Evolutionary conservation across 1,139 yeast species (phyloP), one percentile per base, ranked within the genome.

Genomic region (Geotrichum siamense): DNA sequence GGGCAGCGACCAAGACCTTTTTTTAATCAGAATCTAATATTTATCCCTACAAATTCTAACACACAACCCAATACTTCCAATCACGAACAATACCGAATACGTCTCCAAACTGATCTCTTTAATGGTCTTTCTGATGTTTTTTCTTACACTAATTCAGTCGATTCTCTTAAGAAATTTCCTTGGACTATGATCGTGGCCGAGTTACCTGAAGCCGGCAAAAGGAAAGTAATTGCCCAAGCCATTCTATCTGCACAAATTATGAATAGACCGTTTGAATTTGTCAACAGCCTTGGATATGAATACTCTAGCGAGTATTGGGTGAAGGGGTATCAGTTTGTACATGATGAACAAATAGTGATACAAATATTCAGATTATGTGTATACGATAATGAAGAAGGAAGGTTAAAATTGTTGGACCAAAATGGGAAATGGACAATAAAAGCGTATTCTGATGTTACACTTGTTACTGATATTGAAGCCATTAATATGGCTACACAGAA

Each of bases 171-270:
- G 25, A 40, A 44, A 21, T 44, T 52, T 17, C 21, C 40, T 4
- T 83, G 94, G 94, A 72, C 80, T 1, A 55, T 86, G 23, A 82
- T 78, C 52, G 71, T 82, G 19, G 69, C 79, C 6, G 96, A 87
- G 63, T 81, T 86, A 13, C 96, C 96, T 0, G 80, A 83, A 27
- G 94, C 94, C 3, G 96, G 96, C 6, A 83, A 74, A 50, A 75
- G 76, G 57, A 74, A 73, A 64, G 80, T 72, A 51, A 73, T 68
- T 39, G 79, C 74, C 8, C 96, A 86, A 58, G 75, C 85, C 13
- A 72, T 84, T 12, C 72, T 79, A 51, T 86, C 82, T 55, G 72
- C 89, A 26, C 76, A 82, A 1, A 64, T 85, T 3, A 60, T 54
- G 1, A 40, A 54, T 51, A 54, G 65, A 62, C 47, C 65, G 8